phyloP scores from a whole-genome alignment of 176 grass and related monocot genomes.

The Metroxylon sagu region DNA sequence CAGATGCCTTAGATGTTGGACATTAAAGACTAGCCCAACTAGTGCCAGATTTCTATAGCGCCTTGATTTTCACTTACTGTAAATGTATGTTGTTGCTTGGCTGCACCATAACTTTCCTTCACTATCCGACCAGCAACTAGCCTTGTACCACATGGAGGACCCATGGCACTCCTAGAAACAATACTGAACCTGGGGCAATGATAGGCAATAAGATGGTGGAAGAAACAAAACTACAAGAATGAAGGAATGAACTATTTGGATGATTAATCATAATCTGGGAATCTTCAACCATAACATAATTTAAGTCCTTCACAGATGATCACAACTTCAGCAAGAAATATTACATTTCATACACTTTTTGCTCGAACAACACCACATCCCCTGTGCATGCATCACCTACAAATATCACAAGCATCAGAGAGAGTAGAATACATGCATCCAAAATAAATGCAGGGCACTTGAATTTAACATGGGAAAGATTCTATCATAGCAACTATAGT shows the following conservation, averaged over 20 bases:
- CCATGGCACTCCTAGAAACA: slow-evolving; percentile 29
- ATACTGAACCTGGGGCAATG: slow-evolving; percentile 27
- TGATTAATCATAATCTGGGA: no score
- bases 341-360: slow-evolving; percentile 69
- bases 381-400: slow-evolving; percentile 70
- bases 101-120: slow-evolving; percentile 47
- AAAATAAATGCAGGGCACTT: no score
- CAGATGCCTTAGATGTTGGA: neutral
- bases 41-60: neutral
- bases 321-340: neutral
- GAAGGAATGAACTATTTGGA: no score
- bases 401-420: neutral
- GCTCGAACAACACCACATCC: slow-evolving; percentile 69
- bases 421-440: no score
- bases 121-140: slow-evolving; percentile 40
- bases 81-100: slow-evolving; percentile 58
- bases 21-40: neutral
- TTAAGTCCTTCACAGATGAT: no score
- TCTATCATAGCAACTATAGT: no score
- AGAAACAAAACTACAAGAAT: no score
- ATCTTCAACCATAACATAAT: no score
- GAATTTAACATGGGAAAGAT: no score
- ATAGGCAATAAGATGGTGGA: no score
- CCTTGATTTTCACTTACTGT: slow-evolving; percentile 26
- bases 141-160: slow-evolving; percentile 30